Evolutionary conservation across 164 flowering plant genomes (phyloP), one percentile per base, ranked within the genome.

Genomic region (Santalum album): DNA sequence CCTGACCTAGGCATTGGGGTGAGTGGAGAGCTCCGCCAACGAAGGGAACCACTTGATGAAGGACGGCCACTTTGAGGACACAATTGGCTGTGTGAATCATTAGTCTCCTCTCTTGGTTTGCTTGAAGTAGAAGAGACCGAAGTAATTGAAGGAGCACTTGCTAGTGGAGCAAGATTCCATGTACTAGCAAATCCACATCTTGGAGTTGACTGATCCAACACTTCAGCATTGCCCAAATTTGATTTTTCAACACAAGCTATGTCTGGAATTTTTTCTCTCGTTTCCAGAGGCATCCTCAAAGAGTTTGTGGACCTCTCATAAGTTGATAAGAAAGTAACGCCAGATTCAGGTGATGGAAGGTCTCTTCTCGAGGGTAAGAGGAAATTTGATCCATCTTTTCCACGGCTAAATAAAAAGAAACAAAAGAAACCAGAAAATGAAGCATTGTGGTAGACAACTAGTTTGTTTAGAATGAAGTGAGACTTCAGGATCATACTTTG

Each of bases 341-440:
- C 77, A 56, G 83, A 78, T 39, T 74, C 77, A 11, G 80, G 75
- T 49, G 84, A 72, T 39, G 58, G 68, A 20, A 52, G 58, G 42
- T 54, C 66, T 53, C 68, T 62, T 56, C 74, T 59, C 17, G 66
- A 61, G 52, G 57, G 55, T 53, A 71, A n/a, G 49, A 63, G 64
- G 49, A 73, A 65, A 58, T 65, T 60, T 7, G 58, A 32, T 19
- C 61, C 62, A 55, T 63, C 70, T 43, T 51, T 70, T 51, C 59
- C 66, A 47, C 55, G 64, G 53, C 70, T 63, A 36, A 24, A 53
- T 6, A 45, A 15, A 42, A n/a, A 12, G 22, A 17, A 54, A 38
- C 15, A 27, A 16, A 21, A n/a, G 16, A 14, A 45, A 49, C 47
- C 14, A 60, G 24, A 22, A 25, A 39, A 21, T 25, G 12, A 49